These are phyloP conservation scores for Thyridium curvatum DNA, from an alignment of 2,329 filamentous ascomycete species.

Conservation along the genomic window DNA sequence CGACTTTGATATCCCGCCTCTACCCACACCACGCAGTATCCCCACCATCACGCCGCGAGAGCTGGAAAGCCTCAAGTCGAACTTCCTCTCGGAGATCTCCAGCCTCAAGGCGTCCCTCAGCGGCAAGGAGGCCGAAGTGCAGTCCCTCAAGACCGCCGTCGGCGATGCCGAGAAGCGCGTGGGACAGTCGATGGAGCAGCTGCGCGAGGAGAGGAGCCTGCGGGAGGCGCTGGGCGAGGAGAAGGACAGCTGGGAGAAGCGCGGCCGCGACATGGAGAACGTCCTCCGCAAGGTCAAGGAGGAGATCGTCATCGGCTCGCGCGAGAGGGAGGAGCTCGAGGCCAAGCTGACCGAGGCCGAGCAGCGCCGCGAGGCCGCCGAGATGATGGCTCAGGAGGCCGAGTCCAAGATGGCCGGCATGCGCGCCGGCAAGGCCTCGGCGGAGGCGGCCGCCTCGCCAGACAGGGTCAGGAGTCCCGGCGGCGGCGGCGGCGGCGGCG, in stretches of 20 bases:
- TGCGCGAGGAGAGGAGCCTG: conserved; percentile 68
- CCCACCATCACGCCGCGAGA: conserved; percentile 89
- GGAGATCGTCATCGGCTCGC: conserved; percentile 71
- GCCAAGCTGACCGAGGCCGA: conserved; percentile 72
- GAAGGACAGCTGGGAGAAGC: conserved; percentile 76
- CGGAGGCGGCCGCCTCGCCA: conserved; percentile 28
- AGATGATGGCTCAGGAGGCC: conserved; percentile 70
- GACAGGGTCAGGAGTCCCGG: conserved; percentile 26
- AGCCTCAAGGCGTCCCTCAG: conserved; percentile 87
- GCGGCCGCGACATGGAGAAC: conserved; percentile 78
- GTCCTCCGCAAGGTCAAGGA: conserved; percentile 75
- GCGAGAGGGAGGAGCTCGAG: conserved; percentile 74
- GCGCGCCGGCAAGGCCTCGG: conserved; percentile 52
- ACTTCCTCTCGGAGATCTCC: conserved; percentile 86
- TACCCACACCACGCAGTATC: conserved; percentile 85
- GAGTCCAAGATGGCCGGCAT: conserved; percentile 71
- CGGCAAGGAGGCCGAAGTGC: conserved; percentile 88
- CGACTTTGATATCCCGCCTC: conserved; percentile 89
- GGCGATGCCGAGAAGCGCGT: conserved; percentile 88
- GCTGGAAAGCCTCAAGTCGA: conserved; percentile 85
- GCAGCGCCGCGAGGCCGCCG: conserved; percentile 64
- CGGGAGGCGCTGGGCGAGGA: conserved; percentile 70
- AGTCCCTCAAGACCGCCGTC: conserved; percentile 79
- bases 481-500: background rate
- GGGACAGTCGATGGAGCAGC: conserved; percentile 74